Percentiles rank a stretch among this genome's conserved stretches.
phyloP scores from a whole-genome alignment of 148 eudicot genomes.

The Chenopodium berlandieri region DNA sequence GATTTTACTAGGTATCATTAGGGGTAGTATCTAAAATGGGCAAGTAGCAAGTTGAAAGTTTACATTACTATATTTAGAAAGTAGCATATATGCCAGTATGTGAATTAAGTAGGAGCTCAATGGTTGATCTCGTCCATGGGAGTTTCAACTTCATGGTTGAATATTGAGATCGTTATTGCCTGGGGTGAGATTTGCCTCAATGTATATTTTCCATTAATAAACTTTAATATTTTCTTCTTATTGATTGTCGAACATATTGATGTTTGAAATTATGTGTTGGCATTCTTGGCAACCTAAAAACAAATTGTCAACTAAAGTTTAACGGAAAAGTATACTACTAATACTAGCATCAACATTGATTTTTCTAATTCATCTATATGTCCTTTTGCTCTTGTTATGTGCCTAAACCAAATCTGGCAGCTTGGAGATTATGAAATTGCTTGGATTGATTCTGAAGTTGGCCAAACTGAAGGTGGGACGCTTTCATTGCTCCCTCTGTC shows the following conservation, averaged over 20 bases:
- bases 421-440: conserved; percentile 96
- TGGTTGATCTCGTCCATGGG: too few relatives aligned
- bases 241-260: too few relatives aligned
- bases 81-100: not conserved
- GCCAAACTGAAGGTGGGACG: conserved; percentile 62
- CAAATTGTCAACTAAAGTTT: too few relatives aligned
- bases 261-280: too few relatives aligned
- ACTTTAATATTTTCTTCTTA: too few relatives aligned
- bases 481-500: conserved; percentile 84
- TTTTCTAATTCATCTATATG: not conserved
- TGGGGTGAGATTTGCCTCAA: not conserved
- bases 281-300: too few relatives aligned
- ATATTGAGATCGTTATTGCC: too few relatives aligned
- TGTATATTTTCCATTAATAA: too few relatives aligned
- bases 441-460: conserved; percentile 95
- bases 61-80: too few relatives aligned
- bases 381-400: conserved; percentile 3
- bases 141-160: not conserved
- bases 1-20: too few relatives aligned
- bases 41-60: not conserved
- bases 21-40: not conserved
- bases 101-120: not conserved
- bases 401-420: conserved; percentile 33
- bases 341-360: not conserved
- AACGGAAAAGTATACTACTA: too few relatives aligned